Evolutionary conservation across 2,329 filamentous ascomycete genomes (phyloP), one percentile per base, ranked within the genome.

Genomic region (Aspergillus aculeatus): DNA sequence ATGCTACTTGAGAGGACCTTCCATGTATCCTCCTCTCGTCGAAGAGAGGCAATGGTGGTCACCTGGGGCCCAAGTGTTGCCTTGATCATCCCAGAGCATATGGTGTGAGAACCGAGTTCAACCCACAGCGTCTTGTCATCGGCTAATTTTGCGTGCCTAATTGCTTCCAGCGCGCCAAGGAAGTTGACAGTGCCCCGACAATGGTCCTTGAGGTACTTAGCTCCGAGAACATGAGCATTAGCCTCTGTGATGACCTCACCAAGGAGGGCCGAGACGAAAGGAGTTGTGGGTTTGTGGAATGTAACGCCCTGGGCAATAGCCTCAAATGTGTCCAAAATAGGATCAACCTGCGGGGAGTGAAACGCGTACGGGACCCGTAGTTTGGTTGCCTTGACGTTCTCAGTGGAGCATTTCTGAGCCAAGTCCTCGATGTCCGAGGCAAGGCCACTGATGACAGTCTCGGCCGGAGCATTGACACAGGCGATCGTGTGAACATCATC

Each of bases 121-220:
- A 92, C 79, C 86, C 87, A 91, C 23, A 89, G 81, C 14, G 88
- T 89, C 78, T 88, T 87, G 65, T 88, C 86, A 63, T 88, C 83
- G 58, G 89, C 86, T 23, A 84, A 73, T 63, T 68, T 70, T 3
- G 65, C 62, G 44, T 63, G 60, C 12, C 54, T 54, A 11, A 57
- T 57, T 2, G 75, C 72, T 41, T 77, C 71, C 3, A 82, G 61
- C 19, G 75, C 80, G 51, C 70, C 73, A 5, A 78, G 66, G 66
- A 82, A 81, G 64, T 80, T 76, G 48, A 83, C 81, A 2, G 77
- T 71, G 62, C 78, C 76, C 19, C 81, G 73, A 55, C 75, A 77
- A 59, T 78, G 75, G n/a, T 60, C 64, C 11, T 72, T 69, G 35
- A 82, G 63, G 57, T 82, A 82, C 38, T 67, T 67, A 4, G 75